Evolutionary conservation across 2,329 filamentous ascomycete species (phyloP), one percentile per base, ranked within the genome.

Genomic region (Chrysoporthe cubensis): DNA sequence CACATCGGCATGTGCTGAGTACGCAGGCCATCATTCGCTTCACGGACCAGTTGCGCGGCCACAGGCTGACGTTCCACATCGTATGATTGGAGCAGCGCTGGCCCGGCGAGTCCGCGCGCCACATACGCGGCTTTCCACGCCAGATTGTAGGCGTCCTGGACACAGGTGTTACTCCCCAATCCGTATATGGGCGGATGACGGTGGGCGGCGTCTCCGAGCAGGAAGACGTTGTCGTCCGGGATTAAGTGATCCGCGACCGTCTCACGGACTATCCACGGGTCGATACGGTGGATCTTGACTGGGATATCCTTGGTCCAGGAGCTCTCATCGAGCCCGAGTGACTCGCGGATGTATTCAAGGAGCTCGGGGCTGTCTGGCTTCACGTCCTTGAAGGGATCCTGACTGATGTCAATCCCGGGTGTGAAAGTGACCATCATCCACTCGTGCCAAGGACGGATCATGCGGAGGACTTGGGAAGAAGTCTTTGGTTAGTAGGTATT

Each of bases 361-460:
- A 69, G 54, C 58, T 66, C 64, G 4, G 60, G 52, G 26, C 62
- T 61, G 13, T 69, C 67, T 18, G 64, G 52, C 42, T 44, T 32
- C 18, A 69, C 5, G 14, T 32, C 59, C 18, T 63, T 66, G 67
- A 69, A 69, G 5, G 67, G 63, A 16, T 69, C 52, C 65, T 84
- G 79, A 6, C 62, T 64, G 62, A 83, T 78, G 3, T 64, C 65
- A n/a, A 40, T 14, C 13, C 63, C 66, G 2, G 66, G 63, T 1
- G 44, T 34, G 16, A 62, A 0, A 13, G 57, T 79, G 21, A 85
- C 75, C 4, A 86, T 72, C 65, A 84, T 78, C 85, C 85, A 89
- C 74, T 88, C 81, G 70, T 83, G 73, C 86, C 85, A 88, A 0
- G 86, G 82, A 74, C 84, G 85, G 14, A 89, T 83, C 83, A 88